These are phyloP conservation scores for Fusarium ambrosium DNA, from an alignment of 2,329 filamentous ascomycete species.

Conservation along the genomic window DNA sequence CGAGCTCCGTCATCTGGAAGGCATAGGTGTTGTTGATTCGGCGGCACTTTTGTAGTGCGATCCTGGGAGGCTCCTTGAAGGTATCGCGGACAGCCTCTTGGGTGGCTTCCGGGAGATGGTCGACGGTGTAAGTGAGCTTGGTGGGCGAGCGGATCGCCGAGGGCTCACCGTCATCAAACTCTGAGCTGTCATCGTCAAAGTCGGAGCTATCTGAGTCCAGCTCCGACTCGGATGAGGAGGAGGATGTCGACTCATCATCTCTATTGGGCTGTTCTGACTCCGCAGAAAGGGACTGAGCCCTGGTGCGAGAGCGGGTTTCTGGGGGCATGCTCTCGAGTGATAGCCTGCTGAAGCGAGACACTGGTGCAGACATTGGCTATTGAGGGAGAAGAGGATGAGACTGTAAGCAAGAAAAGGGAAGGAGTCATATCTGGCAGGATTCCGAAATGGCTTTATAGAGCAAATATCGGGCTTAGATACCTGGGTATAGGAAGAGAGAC, in stretches of 20 bases:
- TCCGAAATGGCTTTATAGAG: slow-evolving; percentile 40
- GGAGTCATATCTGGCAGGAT: slow-evolving; percentile 3
- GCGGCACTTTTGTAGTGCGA: slow-evolving; percentile 65
- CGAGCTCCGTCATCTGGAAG: slow-evolving; percentile 69
- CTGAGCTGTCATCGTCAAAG: slow-evolving; percentile 48
- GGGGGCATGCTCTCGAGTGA: slow-evolving; percentile 50
- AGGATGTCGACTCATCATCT: slow-evolving; percentile 45
- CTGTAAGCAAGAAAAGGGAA: neutral
- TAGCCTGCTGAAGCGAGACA: slow-evolving; percentile 46
- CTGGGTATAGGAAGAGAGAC: neutral
- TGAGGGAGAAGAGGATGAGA: slow-evolving; percentile 2
- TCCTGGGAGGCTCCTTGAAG: slow-evolving; percentile 62
- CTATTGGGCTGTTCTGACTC: slow-evolving; percentile 18
- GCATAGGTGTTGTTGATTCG: slow-evolving; percentile 64
- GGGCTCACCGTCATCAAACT: slow-evolving; percentile 50
- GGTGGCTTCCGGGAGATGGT: slow-evolving; percentile 54
- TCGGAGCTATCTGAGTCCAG: slow-evolving; percentile 30
- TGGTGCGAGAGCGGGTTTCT: slow-evolving; percentile 35
- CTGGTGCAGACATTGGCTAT: slow-evolving; percentile 46
- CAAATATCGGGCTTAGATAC: neutral
- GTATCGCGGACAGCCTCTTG: slow-evolving; percentile 58
- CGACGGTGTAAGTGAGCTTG: slow-evolving; percentile 57
- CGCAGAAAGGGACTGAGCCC: slow-evolving; percentile 20
- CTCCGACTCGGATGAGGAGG: slow-evolving; percentile 41
- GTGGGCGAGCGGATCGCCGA: slow-evolving; percentile 55